Percentiles rank a stretch among this genome's conserved stretches.
Evolutionary conservation across 2,329 filamentous ascomycete species (phyloP).

Genomic region (Venturia effusa): DNA sequence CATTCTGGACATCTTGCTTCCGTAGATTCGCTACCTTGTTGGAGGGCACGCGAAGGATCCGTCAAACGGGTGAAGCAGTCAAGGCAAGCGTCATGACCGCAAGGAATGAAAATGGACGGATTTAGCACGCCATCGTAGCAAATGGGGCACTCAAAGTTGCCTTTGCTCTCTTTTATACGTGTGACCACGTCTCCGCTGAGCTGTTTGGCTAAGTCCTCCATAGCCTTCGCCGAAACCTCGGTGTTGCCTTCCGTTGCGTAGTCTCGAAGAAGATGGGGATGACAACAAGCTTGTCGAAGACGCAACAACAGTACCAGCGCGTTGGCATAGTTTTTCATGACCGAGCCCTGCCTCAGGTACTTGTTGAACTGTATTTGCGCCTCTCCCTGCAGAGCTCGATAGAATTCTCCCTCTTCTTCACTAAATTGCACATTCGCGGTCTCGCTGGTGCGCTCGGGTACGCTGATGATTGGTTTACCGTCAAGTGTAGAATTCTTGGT

Average conservation of each 20-base stretch:
- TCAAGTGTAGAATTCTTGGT: conserved; percentile 72
- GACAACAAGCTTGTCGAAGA: conserved; percentile 71
- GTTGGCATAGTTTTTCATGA: conserved; percentile 65
- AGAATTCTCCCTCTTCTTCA: conserved; percentile 54
- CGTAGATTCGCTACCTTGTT: conserved; percentile 46
- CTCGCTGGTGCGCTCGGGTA: conserved; percentile 55
- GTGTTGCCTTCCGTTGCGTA: conserved; percentile 29
- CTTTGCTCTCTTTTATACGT: conserved; percentile 51
- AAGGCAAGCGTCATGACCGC: conserved; percentile 65
- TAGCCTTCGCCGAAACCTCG: conserved; percentile 41
- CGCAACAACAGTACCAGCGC: conserved; percentile 71
- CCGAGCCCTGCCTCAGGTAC: conserved; percentile 57
- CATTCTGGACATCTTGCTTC: conserved; percentile 66
- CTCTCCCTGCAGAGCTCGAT: conserved; percentile 53
- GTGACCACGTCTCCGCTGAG: conserved; percentile 50
- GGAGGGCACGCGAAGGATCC: conserved; percentile 49
- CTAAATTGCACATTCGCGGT: conserved; percentile 54
- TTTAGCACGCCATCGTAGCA: conserved; percentile 68
- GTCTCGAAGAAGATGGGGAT: conserved; percentile 61
- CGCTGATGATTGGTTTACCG: conserved; percentile 61
- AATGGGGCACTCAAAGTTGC: conserved; percentile 65
- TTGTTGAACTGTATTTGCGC: conserved; percentile 65
- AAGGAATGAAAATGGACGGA: conserved; percentile 69
- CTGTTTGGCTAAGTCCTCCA: conserved; percentile 51
- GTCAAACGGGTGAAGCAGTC: conserved; percentile 64